Base-by-base conservation (phyloP, 1,139 yeast species). In the Taiozyma sp. region DNA sequence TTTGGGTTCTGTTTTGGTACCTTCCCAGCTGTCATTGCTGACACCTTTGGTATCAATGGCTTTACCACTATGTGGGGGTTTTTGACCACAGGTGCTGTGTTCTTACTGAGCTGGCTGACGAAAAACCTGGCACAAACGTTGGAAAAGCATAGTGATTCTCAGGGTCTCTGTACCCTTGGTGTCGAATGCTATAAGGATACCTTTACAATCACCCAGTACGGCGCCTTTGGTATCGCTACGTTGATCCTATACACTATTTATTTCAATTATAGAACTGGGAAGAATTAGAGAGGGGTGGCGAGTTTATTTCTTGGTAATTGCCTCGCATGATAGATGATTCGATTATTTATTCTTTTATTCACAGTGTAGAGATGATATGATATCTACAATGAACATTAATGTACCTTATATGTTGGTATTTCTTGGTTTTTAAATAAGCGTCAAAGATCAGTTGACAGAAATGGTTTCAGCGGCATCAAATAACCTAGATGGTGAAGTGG, bases 41-140 rank as follows among this genome's bases (percentile, higher is more conserved):
- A 90, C 59, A 72, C 81, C 14, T 89, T 88, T 70, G 92, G 92
- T 28, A 78, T 89, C 62, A 74, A 72, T 19, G 78, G 83, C 41
- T 88, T 87, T 65, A 84, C 91, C 49, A 85, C 90, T 42, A 78
- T 88, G 43, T 90, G 96, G 96, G 95, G 96, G 0, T 63, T 84
- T 30, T 70, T 84, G 58, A 82, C 85, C 29, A 80, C 87, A 0
- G 83, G 86, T 47, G 79, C 79, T 5, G 65, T 77, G n/a, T 41
- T 69, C 14, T 58, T 68, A 6, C 68, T 71, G 19, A 53, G 53
- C n/a, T 50, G 44, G 30, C 46, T 55, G 44, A 57, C 60, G 2
- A 66, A 60, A 45, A 54, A 57, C 65, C 78, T 50, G 68, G 79
- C 61, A 59, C 74, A 47, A 19, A 71, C 52, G 58, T 73, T 72